These are phyloP conservation scores for Chrysoporthe cubensis DNA, from an alignment of 2,329 filamentous ascomycete genomes.

Conservation along the genomic window DNA sequence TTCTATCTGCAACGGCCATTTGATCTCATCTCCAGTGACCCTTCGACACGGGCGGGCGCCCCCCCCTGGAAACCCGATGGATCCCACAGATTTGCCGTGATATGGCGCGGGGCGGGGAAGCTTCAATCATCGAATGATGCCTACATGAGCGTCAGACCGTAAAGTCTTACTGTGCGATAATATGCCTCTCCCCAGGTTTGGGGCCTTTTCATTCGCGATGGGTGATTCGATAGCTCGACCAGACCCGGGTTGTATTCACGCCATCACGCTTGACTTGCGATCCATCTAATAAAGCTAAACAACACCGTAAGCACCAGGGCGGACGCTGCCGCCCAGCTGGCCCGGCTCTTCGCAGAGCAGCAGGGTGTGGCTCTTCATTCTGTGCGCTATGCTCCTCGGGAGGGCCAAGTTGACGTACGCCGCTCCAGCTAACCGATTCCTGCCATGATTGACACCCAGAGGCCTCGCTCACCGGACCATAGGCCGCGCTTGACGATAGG, in stretches of 20 bases:
- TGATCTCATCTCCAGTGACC: not conserved
- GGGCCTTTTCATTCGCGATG: conserved; percentile 5
- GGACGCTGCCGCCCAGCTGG: conserved; percentile 5
- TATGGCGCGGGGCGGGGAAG: not conserved
- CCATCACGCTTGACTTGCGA: conserved; percentile 11
- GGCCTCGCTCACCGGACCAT: conserved; percentile 16
- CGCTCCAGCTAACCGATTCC: not conserved
- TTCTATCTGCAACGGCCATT: not conserved
- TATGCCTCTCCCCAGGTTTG: conserved; percentile 8
- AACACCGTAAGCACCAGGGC: conserved; percentile 14
- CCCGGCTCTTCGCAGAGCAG: not conserved
- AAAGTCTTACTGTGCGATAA: not conserved
- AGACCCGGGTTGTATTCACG: conserved; percentile 10
- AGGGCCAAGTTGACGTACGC: conserved; percentile 3
- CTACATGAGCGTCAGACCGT: too few relatives aligned
- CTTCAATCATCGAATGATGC: not conserved
- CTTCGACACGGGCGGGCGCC: not conserved
- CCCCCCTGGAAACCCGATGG: not conserved
- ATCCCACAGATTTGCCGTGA: not conserved
- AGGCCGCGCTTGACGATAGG: conserved; percentile 15
- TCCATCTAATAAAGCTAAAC: conserved; percentile 7
- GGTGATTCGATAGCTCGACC: conserved; percentile 6
- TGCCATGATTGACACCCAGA: conserved; percentile 14
- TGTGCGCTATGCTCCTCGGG: conserved; percentile 13
- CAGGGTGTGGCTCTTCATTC: conserved; percentile 13